Percentiles rank a stretch among this genome's conserved stretches.
These are phyloP conservation scores for Cercis canadensis DNA, from an alignment of 306 rosid genomes.

Conservation along the genomic window DNA sequence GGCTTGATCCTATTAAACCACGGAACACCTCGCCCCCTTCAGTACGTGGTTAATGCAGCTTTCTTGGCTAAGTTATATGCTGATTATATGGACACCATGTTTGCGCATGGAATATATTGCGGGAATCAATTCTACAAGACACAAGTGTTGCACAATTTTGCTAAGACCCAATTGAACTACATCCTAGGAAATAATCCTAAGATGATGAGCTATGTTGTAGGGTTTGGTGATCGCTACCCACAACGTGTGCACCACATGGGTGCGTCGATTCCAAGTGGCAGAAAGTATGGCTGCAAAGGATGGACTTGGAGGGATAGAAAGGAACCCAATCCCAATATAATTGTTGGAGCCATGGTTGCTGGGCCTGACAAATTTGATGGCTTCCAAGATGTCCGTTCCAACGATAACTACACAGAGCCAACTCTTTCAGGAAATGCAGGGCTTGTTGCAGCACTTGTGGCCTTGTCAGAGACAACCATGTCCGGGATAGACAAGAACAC, in stretches of 20 bases:
- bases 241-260: constrained; percentile 81
- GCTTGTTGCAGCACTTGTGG: constrained; percentile 76
- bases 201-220: constrained; percentile 79
- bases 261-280: constrained; percentile 84
- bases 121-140: too few relatives aligned
- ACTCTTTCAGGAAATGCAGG: constrained; percentile 90
- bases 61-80: constrained; percentile 76
- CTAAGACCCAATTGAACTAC: constrained; percentile 77
- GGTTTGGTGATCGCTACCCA: constrained; percentile 79
- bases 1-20: constrained; percentile 84
- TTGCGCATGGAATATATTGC: constrained; percentile 88
- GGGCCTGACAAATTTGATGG: constrained; percentile 84
- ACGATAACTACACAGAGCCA: constrained; percentile 88
- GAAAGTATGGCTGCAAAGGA: constrained; percentile 79
- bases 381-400: constrained; percentile 74
- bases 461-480: constrained; percentile 63
- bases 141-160: too few relatives aligned
- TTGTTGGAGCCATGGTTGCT: constrained; percentile 86
- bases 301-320: constrained; percentile 81
- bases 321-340: constrained; percentile 67
- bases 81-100: constrained; percentile 90
- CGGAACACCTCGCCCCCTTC: constrained; percentile 89
- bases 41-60: constrained; percentile 84
- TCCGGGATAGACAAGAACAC: constrained; percentile 78
- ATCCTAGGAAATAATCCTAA: constrained; percentile 80